Percentiles rank a stretch among this genome's conserved stretches.
Evolutionary conservation across 1,284 basidiomycete genomes (phyloP).

Genomic region (Puccinia triticina): DNA sequence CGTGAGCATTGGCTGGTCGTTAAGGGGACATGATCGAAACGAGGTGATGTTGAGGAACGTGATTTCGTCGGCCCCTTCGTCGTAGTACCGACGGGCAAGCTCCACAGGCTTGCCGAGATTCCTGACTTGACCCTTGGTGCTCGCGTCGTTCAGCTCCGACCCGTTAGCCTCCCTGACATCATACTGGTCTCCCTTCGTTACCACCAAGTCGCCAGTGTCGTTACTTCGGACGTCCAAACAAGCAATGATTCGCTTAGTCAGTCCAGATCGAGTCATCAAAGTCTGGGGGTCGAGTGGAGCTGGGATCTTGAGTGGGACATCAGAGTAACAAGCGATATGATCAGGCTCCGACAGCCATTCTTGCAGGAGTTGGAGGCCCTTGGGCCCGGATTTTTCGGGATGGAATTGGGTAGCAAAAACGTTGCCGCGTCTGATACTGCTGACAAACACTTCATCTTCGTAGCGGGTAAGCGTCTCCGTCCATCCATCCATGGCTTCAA

Average conservation of each 20-base stretch:
- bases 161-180: slow-evolving; percentile 78
- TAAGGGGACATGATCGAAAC: slow-evolving; percentile 91
- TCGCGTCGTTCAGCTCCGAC: slow-evolving; percentile 62
- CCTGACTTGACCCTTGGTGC: slow-evolving; percentile 71
- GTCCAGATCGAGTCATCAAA: slow-evolving; percentile 64
- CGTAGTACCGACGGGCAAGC: slow-evolving; percentile 83
- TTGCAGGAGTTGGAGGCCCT: slow-evolving; percentile 79
- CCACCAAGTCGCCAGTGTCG: slow-evolving; percentile 91
- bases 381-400: slow-evolving; percentile 95
- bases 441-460: slow-evolving; percentile 88
- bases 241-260: slow-evolving; percentile 93
- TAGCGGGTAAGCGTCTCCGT: slow-evolving; percentile 87
- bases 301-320: slow-evolving; percentile 38
- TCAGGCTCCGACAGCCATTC: slow-evolving; percentile 70
- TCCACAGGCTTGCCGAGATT: slow-evolving; percentile 98
- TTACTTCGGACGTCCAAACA: slow-evolving; percentile 98
- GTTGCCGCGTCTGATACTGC: slow-evolving; percentile 79
- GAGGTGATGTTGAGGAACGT: slow-evolving; percentile 99
- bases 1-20: slow-evolving; percentile 96
- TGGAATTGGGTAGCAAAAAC: slow-evolving; percentile 97
- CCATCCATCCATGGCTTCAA: slow-evolving; percentile 67
- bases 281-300: slow-evolving; percentile 47
- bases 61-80: slow-evolving; percentile 89
- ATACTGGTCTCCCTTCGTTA: slow-evolving; percentile 99
- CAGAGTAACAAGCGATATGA: slow-evolving; percentile 50